Conservation (phyloP, 2,329 filamentous ascomycete genomes). For the Ascochyta pisi region DNA sequence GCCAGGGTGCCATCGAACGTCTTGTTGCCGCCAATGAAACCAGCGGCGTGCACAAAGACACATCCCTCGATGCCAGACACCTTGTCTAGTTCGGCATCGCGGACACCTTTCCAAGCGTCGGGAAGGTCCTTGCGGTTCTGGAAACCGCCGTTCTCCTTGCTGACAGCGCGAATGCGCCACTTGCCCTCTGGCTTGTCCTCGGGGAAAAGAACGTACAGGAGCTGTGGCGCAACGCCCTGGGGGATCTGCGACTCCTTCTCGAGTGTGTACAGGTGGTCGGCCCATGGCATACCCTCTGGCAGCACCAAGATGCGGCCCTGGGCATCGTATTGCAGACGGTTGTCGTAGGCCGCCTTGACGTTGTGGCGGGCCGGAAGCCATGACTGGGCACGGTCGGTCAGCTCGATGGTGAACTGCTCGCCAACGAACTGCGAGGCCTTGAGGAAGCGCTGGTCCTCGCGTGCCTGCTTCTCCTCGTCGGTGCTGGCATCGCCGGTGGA, state of each 20-base stretch:
- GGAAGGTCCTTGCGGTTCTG: slow-evolving; percentile 90
- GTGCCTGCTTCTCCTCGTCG: slow-evolving; percentile 62
- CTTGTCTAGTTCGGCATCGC: slow-evolving; percentile 82
- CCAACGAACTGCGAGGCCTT: slow-evolving; percentile 83
- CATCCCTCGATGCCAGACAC: slow-evolving; percentile 73
- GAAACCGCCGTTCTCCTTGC: slow-evolving; percentile 83
- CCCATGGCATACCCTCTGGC: slow-evolving; percentile 83
- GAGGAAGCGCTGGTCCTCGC: slow-evolving; percentile 82
- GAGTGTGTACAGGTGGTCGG: slow-evolving; percentile 90
- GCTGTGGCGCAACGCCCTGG: slow-evolving; percentile 58
- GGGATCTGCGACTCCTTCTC: slow-evolving; percentile 65
- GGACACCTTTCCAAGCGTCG: slow-evolving; percentile 87
- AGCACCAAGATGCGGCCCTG: slow-evolving; percentile 84
- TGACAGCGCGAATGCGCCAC: slow-evolving; percentile 95
- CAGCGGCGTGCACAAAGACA: slow-evolving; percentile 91
- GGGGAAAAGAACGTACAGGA: slow-evolving; percentile 89
- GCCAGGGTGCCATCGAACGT: slow-evolving; percentile 85
- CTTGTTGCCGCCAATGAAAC: slow-evolving; percentile 96
- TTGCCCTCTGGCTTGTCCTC: slow-evolving; percentile 79
- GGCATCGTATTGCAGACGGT: slow-evolving; percentile 71
- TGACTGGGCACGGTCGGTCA: slow-evolving; percentile 74
- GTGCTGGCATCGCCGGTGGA: slow-evolving; percentile 48
- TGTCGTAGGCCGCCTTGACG: slow-evolving; percentile 77
- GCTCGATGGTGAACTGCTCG: slow-evolving; percentile 81
- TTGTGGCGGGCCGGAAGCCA: slow-evolving; percentile 89